These are phyloP conservation scores for Chlorella sp. DNA, from an alignment of 139 green algal genomes.

Conservation along the genomic window DNA sequence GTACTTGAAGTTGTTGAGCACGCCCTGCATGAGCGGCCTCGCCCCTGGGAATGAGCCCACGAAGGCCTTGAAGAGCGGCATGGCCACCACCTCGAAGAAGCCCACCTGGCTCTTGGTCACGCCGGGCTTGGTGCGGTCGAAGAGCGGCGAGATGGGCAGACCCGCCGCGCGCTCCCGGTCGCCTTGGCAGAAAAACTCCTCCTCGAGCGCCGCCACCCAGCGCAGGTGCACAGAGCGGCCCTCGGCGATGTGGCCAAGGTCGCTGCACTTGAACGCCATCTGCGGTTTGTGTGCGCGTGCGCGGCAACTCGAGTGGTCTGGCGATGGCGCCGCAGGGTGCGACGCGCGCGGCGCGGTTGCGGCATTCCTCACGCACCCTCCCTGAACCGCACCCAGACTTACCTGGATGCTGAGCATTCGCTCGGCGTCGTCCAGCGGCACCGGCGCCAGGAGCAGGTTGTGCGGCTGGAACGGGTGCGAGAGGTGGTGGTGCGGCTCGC, in stretches of 20 bases:
- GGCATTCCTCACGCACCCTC: too few relatives aligned
- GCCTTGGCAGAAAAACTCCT: constrained; percentile 52
- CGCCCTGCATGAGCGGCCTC: not conserved
- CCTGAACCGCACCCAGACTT: too few relatives aligned
- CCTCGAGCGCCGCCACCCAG: constrained; percentile 31
- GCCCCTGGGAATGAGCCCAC: not conserved
- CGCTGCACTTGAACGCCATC: not conserved
- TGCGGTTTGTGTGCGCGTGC: too few relatives aligned
- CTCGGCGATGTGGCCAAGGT: constrained; percentile 3
- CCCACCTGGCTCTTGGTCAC: constrained; percentile 19
- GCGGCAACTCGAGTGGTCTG: too few relatives aligned
- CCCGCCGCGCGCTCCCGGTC: constrained; percentile 36
- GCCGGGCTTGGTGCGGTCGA: constrained; percentile 25
- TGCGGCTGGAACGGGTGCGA: too few relatives aligned
- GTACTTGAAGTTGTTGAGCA: not conserved
- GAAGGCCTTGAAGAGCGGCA: constrained; percentile 14
- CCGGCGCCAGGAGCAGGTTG: too few relatives aligned
- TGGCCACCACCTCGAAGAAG: constrained; percentile 21
- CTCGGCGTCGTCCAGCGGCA: not conserved
- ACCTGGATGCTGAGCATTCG: not conserved
- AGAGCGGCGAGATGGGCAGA: constrained; percentile 38
- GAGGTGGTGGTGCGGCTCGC: too few relatives aligned
- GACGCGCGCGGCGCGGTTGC: too few relatives aligned
- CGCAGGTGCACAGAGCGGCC: not conserved
- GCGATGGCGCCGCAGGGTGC: too few relatives aligned